These are phyloP conservation scores for Tulasnella sp. DNA, from an alignment of 768 basidiomycete genomes.

Conservation along the genomic window DNA sequence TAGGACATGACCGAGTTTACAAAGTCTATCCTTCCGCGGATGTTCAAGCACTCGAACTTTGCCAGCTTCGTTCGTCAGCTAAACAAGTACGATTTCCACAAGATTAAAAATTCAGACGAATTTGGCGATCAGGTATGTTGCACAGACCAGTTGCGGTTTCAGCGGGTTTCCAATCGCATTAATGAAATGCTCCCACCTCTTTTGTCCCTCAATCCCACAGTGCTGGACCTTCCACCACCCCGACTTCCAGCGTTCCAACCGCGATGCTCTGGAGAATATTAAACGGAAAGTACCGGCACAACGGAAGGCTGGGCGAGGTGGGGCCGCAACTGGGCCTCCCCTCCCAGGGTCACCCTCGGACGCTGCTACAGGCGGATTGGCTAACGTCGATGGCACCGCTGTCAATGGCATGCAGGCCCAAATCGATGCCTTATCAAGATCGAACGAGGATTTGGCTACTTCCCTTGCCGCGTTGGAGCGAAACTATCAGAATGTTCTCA, in stretches of 20 bases:
- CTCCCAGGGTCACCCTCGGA: conserved; percentile 27
- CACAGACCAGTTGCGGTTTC: background rate
- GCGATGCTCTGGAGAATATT: conserved; percentile 53
- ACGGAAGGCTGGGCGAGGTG: conserved; percentile 26
- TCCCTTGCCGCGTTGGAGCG: conserved; percentile 52
- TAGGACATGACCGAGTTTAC: conserved; percentile 94
- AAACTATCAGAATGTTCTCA: conserved; percentile 59
- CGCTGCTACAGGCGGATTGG: background rate
- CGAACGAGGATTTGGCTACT: conserved; percentile 45
- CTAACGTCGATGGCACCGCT: conserved; percentile 21
- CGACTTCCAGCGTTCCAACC: conserved; percentile 48
- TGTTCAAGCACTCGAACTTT: conserved; percentile 96
- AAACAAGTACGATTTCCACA: conserved; percentile 97
- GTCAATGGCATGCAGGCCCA: conserved; percentile 39
- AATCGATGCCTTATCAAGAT: conserved; percentile 41
- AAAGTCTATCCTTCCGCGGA: conserved; percentile 73
- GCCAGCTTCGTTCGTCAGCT: conserved; percentile 86
- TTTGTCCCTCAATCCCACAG: conserved; percentile 23
- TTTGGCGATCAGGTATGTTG: conserved; percentile 50
- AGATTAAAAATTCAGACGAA: conserved; percentile 85
- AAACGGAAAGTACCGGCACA: conserved; percentile 32
- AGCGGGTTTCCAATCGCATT: background rate
- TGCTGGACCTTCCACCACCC: conserved; percentile 38
- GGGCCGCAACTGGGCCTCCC: conserved; percentile 12
- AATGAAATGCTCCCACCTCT: background rate